phyloP scores from a whole-genome alignment of 2,329 filamentous ascomycete genomes.

The Fusarium sp. region DNA sequence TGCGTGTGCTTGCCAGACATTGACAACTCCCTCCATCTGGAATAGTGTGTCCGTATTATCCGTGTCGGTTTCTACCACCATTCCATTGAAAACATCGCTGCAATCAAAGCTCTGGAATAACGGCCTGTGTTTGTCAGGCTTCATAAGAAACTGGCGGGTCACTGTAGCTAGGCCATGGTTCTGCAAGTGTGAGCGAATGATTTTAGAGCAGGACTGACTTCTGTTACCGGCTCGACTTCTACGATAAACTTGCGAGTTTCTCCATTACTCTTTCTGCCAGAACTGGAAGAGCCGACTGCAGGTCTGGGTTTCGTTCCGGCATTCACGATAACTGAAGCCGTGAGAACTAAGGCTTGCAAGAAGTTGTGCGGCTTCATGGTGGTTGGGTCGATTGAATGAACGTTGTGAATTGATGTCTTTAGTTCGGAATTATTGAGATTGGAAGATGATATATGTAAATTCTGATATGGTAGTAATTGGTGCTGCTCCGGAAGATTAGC shows the following conservation, averaged over 20 bases:
- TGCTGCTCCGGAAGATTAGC: conserved; percentile 43
- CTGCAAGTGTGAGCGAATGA: conserved; percentile 32
- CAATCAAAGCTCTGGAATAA: conserved; percentile 50
- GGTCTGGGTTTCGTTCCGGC: conserved; percentile 11
- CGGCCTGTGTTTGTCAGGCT: conserved; percentile 20
- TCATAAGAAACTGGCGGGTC: conserved; percentile 39
- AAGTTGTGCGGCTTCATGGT: conserved; percentile 37
- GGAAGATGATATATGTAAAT: conserved; percentile 10
- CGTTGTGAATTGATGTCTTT: background rate
- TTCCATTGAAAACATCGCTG: conserved; percentile 51
- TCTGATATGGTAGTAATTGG: background rate
- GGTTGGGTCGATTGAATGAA: background rate
- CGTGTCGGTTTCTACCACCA: conserved; percentile 48
- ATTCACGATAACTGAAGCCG: conserved; percentile 14
- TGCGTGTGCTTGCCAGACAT: conserved; percentile 52
- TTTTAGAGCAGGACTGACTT: background rate
- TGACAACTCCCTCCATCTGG: conserved; percentile 50
- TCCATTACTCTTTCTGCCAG: conserved; percentile 10
- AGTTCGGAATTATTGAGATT: background rate
- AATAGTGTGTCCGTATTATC: conserved; percentile 50
- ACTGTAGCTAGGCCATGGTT: conserved; percentile 28
- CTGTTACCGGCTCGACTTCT: conserved; percentile 43
- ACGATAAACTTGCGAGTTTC: conserved; percentile 43
- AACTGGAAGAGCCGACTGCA: background rate
- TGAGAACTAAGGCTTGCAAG: conserved; percentile 24